Evolutionary conservation across 768 basidiomycete genomes (phyloP).

Genomic region (Wakefieldia striispora): DNA sequence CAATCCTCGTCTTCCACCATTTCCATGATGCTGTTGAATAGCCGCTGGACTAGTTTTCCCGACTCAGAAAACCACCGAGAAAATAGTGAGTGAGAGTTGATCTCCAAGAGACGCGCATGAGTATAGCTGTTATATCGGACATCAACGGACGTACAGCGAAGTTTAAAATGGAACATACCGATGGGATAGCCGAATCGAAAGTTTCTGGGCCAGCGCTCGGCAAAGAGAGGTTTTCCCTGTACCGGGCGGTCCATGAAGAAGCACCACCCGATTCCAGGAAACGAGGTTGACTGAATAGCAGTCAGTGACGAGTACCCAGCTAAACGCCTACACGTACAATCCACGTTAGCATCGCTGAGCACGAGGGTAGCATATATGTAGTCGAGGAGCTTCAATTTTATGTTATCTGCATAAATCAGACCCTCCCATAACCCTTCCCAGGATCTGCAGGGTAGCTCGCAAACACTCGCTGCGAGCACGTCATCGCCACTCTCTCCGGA

Average conservation of each 20-base stretch:
- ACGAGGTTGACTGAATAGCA: constrained; percentile 73
- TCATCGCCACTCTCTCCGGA: constrained; percentile 57
- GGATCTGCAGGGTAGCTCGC: constrained; percentile 77
- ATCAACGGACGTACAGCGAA: not conserved
- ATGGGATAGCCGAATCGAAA: constrained; percentile 85
- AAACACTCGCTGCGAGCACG: constrained; percentile 85
- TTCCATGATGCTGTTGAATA: constrained; percentile 87
- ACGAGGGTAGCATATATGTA: constrained; percentile 93
- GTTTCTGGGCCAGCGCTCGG: constrained; percentile 91
- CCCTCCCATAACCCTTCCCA: constrained; percentile 95
- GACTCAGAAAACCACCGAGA: constrained; percentile 99
- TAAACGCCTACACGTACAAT: constrained; percentile 52
- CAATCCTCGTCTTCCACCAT: constrained; percentile 88
- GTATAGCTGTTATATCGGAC: constrained; percentile 58
- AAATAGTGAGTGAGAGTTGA: constrained; percentile 97
- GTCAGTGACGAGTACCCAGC: constrained; percentile 3
- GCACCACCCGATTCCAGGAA: constrained; percentile 92
- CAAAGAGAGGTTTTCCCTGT: constrained; percentile 97
- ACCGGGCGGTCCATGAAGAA: constrained; percentile 95
- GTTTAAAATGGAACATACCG: constrained; percentile 45
- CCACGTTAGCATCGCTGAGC: constrained; percentile 86
- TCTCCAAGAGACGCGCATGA: constrained; percentile 86
- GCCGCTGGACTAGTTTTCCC: constrained; percentile 92
- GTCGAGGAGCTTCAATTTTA: constrained; percentile 86
- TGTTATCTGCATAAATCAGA: constrained; percentile 77